These are phyloP conservation scores for Claviceps arundinis DNA, from an alignment of 2,329 filamentous ascomycete genomes.

Conservation along the genomic window DNA sequence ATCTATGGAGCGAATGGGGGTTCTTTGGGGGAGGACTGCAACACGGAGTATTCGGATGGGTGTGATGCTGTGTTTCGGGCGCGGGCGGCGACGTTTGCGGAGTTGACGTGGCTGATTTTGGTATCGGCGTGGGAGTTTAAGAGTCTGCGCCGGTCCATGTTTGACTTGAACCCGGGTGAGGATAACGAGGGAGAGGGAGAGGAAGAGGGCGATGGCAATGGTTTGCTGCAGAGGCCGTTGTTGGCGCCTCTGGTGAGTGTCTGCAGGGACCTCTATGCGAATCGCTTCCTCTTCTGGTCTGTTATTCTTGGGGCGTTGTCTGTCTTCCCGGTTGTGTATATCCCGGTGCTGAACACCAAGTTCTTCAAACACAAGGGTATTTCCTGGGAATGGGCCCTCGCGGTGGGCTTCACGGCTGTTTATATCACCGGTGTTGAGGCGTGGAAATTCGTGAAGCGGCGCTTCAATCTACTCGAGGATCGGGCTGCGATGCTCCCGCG, in stretches of 20 bases:
- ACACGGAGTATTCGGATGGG: conserved; percentile 39
- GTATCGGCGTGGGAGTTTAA: conserved; percentile 71
- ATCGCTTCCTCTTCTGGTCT: conserved; percentile 58
- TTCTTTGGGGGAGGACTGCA: conserved; percentile 48
- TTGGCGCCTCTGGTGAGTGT: conserved; percentile 28
- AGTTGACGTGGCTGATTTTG: conserved; percentile 60
- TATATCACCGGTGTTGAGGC: conserved; percentile 56
- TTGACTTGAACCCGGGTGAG: conserved; percentile 47
- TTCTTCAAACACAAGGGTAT: conserved; percentile 64
- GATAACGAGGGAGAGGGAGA: conserved; percentile 5
- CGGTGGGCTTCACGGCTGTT: conserved; percentile 47
- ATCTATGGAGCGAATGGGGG: conserved; percentile 43
- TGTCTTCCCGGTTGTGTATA: conserved; percentile 58
- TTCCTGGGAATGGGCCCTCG: conserved; percentile 62
- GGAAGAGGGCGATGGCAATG: background rate
- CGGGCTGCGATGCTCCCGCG: conserved; percentile 23
- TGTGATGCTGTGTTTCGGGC: conserved; percentile 55
- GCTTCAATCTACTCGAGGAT: conserved; percentile 37
- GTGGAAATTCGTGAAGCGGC: conserved; percentile 59
- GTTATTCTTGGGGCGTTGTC: conserved; percentile 47
- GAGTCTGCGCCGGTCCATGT: conserved; percentile 57
- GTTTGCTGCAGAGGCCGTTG: background rate
- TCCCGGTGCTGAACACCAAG: conserved; percentile 53
- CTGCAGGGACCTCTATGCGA: conserved; percentile 52
- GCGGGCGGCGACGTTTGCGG: conserved; percentile 59